A percentile compares a stretch with the other conserved stretches of the same genome.
These are phyloP conservation scores for Glycine soja DNA, from an alignment of 306 rosid species.

Conservation along the genomic window DNA sequence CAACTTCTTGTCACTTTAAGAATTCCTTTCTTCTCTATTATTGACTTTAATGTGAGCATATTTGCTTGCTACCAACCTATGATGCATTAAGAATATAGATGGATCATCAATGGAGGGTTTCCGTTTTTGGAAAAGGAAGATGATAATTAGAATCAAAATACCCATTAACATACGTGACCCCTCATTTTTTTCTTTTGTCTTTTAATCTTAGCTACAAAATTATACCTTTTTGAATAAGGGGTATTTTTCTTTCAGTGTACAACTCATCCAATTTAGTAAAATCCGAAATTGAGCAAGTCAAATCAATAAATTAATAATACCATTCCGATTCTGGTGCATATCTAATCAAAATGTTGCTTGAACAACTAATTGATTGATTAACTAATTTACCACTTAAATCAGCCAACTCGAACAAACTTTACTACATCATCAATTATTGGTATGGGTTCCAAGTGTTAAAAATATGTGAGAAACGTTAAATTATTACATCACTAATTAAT, in stretches of 20 bases:
- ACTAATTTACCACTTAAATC: too few relatives aligned
- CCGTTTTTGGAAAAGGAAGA: too few relatives aligned
- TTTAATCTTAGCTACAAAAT: neutral
- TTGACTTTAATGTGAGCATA: neutral
- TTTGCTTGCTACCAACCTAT: neutral
- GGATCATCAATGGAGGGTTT: neutral
- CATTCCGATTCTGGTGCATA: neutral
- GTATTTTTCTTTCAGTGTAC: too few relatives aligned
- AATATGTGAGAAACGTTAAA: too few relatives aligned
- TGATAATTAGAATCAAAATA: too few relatives aligned
- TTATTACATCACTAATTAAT: too few relatives aligned
- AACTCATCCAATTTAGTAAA: neutral
- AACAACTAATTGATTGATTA: neutral
- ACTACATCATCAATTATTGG: neutral
- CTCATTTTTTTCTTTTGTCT: too few relatives aligned
- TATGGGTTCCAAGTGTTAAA: too few relatives aligned
- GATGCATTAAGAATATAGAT: neutral
- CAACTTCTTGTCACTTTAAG: too few relatives aligned
- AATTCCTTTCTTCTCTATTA: too few relatives aligned
- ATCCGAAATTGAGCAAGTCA: neutral
- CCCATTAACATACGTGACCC: neutral
- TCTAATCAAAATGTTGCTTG: neutral
- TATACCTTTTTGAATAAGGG: neutral
- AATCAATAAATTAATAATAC: too few relatives aligned
- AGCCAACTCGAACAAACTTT: neutral